These are phyloP conservation scores for Russula ochroleuca DNA, from an alignment of 768 basidiomycete species.

Conservation along the genomic window DNA sequence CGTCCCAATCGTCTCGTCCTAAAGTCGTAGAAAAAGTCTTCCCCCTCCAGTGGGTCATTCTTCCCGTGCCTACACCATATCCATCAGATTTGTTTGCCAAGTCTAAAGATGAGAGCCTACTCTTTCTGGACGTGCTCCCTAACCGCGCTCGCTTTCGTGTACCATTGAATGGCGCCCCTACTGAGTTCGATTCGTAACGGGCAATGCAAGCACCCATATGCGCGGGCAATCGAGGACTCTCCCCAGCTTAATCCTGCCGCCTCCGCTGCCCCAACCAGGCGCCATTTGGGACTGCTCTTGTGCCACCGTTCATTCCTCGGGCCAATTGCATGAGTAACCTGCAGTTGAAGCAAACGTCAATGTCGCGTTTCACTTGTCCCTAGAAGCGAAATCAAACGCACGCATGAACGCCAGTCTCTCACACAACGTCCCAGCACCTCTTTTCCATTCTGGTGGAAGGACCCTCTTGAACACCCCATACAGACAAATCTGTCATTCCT, in stretches of 20 bases:
- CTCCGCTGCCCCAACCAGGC: not conserved
- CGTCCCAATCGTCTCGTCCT: not conserved
- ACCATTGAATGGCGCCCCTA: constrained; percentile 9
- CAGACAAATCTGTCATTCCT: constrained; percentile 18
- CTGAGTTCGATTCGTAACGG: not conserved
- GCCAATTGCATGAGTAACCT: constrained; percentile 5
- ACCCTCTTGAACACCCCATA: constrained; percentile 1
- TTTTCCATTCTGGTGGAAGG: constrained; percentile 4
- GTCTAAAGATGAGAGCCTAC: not conserved
- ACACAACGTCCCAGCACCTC: constrained; percentile 8
- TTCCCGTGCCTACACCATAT: constrained; percentile 2
- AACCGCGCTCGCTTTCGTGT: not conserved
- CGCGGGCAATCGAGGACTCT: not conserved
- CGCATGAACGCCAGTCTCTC: constrained; percentile 22
- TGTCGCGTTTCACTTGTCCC: not conserved
- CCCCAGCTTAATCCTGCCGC: not conserved
- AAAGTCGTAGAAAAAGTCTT: constrained; percentile 11
- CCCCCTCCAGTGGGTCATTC: constrained; percentile 5
- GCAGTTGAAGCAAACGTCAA: not conserved
- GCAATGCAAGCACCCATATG: constrained; percentile 13
- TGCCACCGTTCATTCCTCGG: constrained; percentile 1
- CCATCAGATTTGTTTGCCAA: not conserved
- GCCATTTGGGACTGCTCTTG: constrained; percentile 1
- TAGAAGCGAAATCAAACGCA: constrained; percentile 1
- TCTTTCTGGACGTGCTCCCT: not conserved